Evolutionary conservation across 2,329 filamentous ascomycete genomes (phyloP), one percentile per base, ranked within the genome.

Genomic region (Aquanectria penicillioides): DNA sequence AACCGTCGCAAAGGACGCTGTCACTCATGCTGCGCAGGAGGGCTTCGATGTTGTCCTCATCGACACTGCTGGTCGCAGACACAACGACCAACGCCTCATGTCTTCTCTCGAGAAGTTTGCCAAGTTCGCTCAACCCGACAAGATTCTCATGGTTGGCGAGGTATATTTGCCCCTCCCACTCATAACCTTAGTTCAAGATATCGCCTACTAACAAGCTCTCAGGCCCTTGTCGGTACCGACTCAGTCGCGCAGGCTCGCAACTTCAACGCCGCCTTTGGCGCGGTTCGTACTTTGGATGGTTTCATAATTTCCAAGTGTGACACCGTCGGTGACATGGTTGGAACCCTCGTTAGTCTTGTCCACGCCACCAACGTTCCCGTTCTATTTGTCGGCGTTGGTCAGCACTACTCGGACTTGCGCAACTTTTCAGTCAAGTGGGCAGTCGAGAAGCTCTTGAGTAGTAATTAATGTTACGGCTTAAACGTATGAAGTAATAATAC

Each of bases 281-380:
- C 86, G 5, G 89, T 88, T 12, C 83, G 94, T 56, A 86, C 86
- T 23, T 83, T 99, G 31, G 96, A 99, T 77, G 95, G 95, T 6
- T 99, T 99, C 77, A 97, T 99, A 73, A 97, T 99, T 69, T 94
- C 90, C 60, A 99, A 99, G 78, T 98, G 95, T 75, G 95, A 99
- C 79, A 99, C 95, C 0, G 96, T 99, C 31, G 96, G 95, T n/a
- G 94, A 97, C 78, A 98, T 98, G 94, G 93, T 97, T 37, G 93
- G 86, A 67, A 97, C 94, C 3, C 81, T 99, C 63, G 95, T 99
- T 62, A 97, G 92, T 74, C 94, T 99, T 82, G 94, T 99, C 33
- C 94, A 98, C 78, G 94, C 95, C 3, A 99, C 96, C 4, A 93
- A 94, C 23, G 96, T 99, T 40, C 96, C 96, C 0, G 93, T 99